phyloP scores from a whole-genome alignment of 2,329 filamentous ascomycete species.

The Claviceps digitariae region DNA sequence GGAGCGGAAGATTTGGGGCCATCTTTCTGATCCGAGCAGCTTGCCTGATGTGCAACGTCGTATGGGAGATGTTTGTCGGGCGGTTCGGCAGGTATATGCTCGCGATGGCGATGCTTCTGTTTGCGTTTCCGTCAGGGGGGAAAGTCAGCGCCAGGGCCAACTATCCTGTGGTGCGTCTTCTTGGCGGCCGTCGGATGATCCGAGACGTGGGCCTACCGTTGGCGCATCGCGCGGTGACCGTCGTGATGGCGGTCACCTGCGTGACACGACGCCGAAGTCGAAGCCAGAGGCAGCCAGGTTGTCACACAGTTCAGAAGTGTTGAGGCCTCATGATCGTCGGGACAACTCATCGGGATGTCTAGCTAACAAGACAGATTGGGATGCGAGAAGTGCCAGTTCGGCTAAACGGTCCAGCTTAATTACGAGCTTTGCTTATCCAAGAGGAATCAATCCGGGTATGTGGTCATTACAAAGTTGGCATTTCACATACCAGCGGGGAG shows the following conservation, averaged over 20 bases:
- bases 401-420: background rate
- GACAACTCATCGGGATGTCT: background rate
- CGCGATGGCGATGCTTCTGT: background rate
- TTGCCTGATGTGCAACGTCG: background rate
- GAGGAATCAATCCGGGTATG: slow-evolving; percentile 1
- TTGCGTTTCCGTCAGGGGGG: background rate
- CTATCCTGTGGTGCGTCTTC: background rate
- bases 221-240: background rate
- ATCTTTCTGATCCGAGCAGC: background rate
- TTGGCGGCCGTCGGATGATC: background rate
- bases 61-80: background rate
- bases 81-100: background rate
- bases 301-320: background rate
- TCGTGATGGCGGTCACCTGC: background rate
- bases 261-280: background rate
- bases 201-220: background rate
- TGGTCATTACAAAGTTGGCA: background rate
- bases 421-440: background rate
- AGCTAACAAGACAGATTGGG: background rate
- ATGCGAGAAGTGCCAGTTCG: background rate
- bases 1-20: background rate
- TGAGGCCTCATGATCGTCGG: background rate
- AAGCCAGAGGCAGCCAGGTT: background rate
- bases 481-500: background rate
- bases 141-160: background rate